These are phyloP conservation scores for Camellia granthamiana DNA, from an alignment of 148 eudicot species.

Conservation along the genomic window DNA sequence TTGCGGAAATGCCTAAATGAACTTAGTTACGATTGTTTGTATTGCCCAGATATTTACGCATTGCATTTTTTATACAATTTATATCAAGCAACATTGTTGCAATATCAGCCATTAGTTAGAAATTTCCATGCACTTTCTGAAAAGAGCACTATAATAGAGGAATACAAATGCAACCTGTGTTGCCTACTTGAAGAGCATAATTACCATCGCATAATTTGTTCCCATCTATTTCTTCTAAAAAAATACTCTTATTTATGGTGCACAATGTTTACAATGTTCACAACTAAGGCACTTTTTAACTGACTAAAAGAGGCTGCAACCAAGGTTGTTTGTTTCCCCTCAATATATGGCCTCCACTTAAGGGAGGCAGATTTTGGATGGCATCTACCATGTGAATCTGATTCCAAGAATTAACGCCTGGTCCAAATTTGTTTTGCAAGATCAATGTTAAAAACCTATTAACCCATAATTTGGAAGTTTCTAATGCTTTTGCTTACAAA, in stretches of 20 bases:
- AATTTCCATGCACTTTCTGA: not conserved
- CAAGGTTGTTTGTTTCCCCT: not conserved
- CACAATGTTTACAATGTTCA: conserved; percentile 3
- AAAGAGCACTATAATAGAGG: not conserved
- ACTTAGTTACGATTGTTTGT: too few species aligned
- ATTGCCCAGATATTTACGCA: too few species aligned
- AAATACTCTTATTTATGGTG: not conserved
- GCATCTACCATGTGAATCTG: not conserved
- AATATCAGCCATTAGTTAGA: not conserved
- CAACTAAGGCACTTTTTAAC: not conserved
- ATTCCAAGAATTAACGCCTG: not conserved
- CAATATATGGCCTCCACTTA: not conserved
- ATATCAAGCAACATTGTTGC: too few species aligned
- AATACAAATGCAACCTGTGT: not conserved
- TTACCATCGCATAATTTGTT: not conserved
- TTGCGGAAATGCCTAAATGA: too few species aligned
- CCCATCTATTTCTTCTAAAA: not conserved
- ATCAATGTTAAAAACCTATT: too few species aligned
- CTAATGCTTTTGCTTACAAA: not conserved
- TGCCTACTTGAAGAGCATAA: not conserved
- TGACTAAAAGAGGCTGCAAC: not conserved
- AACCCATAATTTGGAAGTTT: not conserved
- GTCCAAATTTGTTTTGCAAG: not conserved
- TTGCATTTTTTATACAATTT: too few species aligned
- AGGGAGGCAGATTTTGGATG: not conserved